Base-by-base conservation (phyloP, 495 filamentous ascomycete species). In the Diplogelasinospora grovesii region DNA sequence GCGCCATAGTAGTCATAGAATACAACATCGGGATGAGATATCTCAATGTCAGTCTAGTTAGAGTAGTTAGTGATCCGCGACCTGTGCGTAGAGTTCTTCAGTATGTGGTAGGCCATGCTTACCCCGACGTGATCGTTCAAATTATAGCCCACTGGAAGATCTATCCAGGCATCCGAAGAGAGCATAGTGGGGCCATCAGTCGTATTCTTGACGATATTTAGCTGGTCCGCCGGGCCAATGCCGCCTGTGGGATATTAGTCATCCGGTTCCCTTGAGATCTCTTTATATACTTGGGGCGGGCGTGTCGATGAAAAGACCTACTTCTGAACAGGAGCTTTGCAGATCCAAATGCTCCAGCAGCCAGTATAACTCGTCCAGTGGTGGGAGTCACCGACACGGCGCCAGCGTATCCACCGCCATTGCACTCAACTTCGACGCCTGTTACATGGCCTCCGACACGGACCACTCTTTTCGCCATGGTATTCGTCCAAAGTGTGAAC, bases 141-240 rank as follows among this genome's bases (percentile, higher is more conserved):
- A 49, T 82, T 83, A 40, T 81, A 69, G 19, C 83, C 82, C 9
- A 87, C 82, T 9, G 83, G 82, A 9, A 83, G 64, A 39, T 78
- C 68, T 52, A 87, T 81, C 81, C 81, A 86, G 13, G 75, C 46
- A 1, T 60, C 56, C 11, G 45, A 50, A 8, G 44, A 59, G 37
- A 75, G 65, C 66, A 78, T 67, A 8, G 55, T 63, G 4, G 69
- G 53, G 9, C 77, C 73, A 34, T 73, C 65, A 1, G 66, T 63
- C n/a, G 69, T 70, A 36, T 66, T 61, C 40, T 72, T 66, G 20
- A 78, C 71, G 9, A 73, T 53, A 40, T 73, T 63, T 16, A 82
- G 70, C 57, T 77, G 71, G 41, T 77, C 73, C 3, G 60, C 53
- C 24, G 74, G 75, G 7, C 79, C 79, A 53, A 85, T 83, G n/a